Evolutionary conservation across 2,329 filamentous ascomycete genomes (phyloP).

Genomic region (Cordyceps javanica): DNA sequence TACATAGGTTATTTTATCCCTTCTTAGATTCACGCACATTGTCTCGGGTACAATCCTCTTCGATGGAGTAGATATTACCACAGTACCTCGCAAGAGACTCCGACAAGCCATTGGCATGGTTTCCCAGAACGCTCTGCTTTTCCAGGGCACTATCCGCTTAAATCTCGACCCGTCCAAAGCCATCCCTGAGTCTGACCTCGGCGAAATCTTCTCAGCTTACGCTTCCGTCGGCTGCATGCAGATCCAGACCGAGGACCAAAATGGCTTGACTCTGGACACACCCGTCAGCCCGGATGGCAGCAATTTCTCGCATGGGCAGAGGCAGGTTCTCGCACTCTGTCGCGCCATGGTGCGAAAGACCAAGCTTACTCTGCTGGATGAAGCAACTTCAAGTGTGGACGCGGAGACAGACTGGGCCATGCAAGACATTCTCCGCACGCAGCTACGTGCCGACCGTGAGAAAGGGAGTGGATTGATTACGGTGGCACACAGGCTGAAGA

Average conservation of each 20-base stretch:
- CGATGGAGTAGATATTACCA: slow-evolving; percentile 48
- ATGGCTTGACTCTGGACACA: too few species aligned
- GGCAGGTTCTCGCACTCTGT: too few species aligned
- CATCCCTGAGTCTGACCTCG: slow-evolving; percentile 46
- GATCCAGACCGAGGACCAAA: too few species aligned
- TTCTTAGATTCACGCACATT: slow-evolving; percentile 49
- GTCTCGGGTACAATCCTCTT: slow-evolving; percentile 46
- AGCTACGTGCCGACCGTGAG: not conserved
- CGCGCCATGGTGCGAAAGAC: too few species aligned
- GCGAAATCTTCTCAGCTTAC: too few species aligned
- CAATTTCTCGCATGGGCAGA: too few species aligned
- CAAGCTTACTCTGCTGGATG: too few species aligned
- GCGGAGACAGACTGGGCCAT: slow-evolving; percentile 5
- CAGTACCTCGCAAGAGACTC: slow-evolving; percentile 41
- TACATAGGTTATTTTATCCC: slow-evolving; percentile 41
- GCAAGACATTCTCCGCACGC: not conserved
- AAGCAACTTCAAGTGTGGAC: too few species aligned
- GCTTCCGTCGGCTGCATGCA: too few species aligned
- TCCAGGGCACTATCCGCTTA: slow-evolving; percentile 44
- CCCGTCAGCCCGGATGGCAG: too few species aligned
- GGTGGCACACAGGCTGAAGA: slow-evolving; percentile 10
- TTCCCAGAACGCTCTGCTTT: slow-evolving; percentile 52
- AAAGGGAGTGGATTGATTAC: too few species aligned
- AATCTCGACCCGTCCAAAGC: slow-evolving; percentile 60
- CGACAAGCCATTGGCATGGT: slow-evolving; percentile 52